Conservation (phyloP, 768 basidiomycete genomes). For the Lactarius hatsudake region DNA sequence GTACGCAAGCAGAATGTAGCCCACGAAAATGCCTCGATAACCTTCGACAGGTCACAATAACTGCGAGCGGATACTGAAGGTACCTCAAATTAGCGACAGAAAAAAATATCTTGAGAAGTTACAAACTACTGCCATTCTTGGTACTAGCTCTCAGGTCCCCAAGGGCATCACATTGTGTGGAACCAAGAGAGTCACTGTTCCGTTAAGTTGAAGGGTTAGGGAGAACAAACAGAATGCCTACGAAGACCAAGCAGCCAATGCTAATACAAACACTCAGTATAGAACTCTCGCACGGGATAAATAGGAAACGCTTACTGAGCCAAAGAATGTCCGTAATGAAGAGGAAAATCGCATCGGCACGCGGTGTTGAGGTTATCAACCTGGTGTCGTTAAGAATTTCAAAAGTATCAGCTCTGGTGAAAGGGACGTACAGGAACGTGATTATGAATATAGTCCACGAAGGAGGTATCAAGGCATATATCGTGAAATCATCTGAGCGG, state of each 20-base stretch:
- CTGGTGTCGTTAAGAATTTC: slow-evolving; percentile 10
- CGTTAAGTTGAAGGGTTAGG: neutral
- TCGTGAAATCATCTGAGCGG: slow-evolving; percentile 26
- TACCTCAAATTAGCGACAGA: neutral
- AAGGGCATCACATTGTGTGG: slow-evolving; percentile 24
- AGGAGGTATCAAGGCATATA: slow-evolving; percentile 24
- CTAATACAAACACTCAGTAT: slow-evolving; percentile 4
- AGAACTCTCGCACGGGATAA: neutral
- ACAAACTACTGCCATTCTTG: slow-evolving; percentile 25
- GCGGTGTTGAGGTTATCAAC: slow-evolving; percentile 21
- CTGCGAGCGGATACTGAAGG: slow-evolving; percentile 25
- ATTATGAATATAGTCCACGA: slow-evolving; percentile 28
- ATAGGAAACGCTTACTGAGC: slow-evolving; percentile 21
- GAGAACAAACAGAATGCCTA: neutral
- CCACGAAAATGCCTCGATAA: slow-evolving; percentile 28
- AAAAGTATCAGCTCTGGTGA: neutral
- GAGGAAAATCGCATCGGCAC: slow-evolving; percentile 21
- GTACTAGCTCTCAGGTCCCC: slow-evolving; percentile 15
- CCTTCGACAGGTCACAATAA: slow-evolving; percentile 28
- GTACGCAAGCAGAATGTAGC: slow-evolving; percentile 22
- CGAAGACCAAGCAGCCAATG: slow-evolving; percentile 27
- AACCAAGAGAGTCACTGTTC: slow-evolving; percentile 21
- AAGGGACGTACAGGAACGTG: slow-evolving; percentile 20
- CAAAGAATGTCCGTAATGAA: slow-evolving; percentile 26
- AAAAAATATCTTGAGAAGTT: neutral